These are phyloP conservation scores for Ceraceosorus bombacis DNA, from an alignment of 1,284 basidiomycete species.

Conservation along the genomic window DNA sequence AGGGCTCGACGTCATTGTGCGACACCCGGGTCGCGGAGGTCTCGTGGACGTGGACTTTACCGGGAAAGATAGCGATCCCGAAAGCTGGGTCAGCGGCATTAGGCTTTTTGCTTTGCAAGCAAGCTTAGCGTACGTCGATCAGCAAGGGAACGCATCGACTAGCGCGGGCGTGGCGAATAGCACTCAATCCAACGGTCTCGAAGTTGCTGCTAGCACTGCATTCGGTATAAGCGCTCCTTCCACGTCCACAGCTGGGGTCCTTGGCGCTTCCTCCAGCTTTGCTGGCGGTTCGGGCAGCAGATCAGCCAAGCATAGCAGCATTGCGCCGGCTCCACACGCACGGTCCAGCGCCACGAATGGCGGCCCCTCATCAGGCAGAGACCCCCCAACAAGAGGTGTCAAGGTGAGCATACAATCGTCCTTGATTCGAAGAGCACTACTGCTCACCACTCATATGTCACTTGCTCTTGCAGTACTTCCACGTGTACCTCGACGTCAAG, in stretches of 20 bases:
- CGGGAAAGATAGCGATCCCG: conserved; percentile 28
- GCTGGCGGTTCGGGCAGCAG: neutral
- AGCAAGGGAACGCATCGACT: conserved; percentile 18
- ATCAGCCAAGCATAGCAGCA: neutral
- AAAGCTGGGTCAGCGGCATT: conserved; percentile 43
- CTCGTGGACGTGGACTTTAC: conserved; percentile 58
- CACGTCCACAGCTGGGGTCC: conserved; percentile 26
- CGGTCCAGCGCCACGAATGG: neutral
- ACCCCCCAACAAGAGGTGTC: neutral
- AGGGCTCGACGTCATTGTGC: conserved; percentile 85
- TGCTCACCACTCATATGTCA: neutral
- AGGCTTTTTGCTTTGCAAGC: conserved; percentile 47
- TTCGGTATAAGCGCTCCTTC: conserved; percentile 32
- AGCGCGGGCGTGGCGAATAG: conserved; percentile 5
- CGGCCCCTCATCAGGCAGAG: neutral
- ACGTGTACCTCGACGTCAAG: conserved; percentile 78
- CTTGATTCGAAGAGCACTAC: too few relatives aligned
- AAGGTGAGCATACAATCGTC: neutral
- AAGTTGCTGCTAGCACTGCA: conserved; percentile 30
- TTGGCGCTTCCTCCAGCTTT: conserved; percentile 8
- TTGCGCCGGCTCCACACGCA: neutral
- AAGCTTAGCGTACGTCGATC: conserved; percentile 46
- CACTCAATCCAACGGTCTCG: conserved; percentile 15
- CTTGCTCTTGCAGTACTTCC: conserved; percentile 49
- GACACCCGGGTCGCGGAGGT: conserved; percentile 82